Evolutionary conservation across 306 rosid genomes (phyloP).

Genomic region (Pterocarpus santalinus): DNA sequence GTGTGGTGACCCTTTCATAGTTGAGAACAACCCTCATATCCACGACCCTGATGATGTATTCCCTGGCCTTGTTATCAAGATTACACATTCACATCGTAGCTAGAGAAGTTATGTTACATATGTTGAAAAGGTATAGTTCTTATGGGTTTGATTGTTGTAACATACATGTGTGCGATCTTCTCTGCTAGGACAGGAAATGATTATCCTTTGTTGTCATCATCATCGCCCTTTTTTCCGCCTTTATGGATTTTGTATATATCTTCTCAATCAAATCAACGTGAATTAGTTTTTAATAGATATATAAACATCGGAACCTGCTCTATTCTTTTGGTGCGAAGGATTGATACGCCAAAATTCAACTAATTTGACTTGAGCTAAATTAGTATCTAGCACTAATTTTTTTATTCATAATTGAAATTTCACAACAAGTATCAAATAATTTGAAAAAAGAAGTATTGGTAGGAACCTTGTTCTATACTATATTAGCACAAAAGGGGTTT

Average conservation of each 20-base stretch:
- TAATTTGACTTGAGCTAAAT: too few species aligned
- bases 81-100: slow-evolving; percentile 6
- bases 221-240: neutral
- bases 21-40: slow-evolving; percentile 69
- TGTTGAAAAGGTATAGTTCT: neutral
- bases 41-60: slow-evolving; percentile 62
- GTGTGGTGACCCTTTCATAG: slow-evolving; percentile 57
- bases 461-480: neutral
- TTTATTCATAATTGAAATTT: too few species aligned
- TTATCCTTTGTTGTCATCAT: neutral
- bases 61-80: slow-evolving; percentile 50
- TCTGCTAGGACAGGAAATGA: neutral
- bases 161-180: neutral
- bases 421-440: too few species aligned
- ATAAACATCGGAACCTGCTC: neutral
- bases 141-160: neutral
- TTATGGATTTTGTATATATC: slow-evolving; percentile 9
- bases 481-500: too few species aligned
- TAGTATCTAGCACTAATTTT: neutral
- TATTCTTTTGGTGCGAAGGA: too few species aligned
- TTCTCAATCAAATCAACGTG: slow-evolving; percentile 4
- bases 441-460: too few species aligned
- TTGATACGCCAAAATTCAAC: too few species aligned
- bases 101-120: neutral
- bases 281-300: neutral